Conservation (phyloP, 2,329 filamentous ascomycete genomes). For the Cladosporium phlei region DNA sequence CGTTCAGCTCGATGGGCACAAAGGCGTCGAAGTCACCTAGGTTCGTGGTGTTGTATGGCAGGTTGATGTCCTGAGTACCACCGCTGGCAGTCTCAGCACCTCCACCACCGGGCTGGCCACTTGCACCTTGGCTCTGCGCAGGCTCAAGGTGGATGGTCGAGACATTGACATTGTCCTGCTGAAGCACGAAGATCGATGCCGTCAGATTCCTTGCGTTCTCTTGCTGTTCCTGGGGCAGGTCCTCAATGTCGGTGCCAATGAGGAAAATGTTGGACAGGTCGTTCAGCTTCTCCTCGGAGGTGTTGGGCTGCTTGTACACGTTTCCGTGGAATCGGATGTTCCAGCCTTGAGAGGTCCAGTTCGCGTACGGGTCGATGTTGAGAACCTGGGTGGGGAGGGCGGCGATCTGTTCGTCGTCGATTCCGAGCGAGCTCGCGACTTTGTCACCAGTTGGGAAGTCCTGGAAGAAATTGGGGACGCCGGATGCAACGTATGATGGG, state of each 20-base stretch:
- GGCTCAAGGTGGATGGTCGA: constrained; percentile 57
- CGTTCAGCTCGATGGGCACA: constrained; percentile 57
- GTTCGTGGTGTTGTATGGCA: constrained; percentile 62
- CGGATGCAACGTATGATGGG: constrained; percentile 58
- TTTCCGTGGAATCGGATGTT: constrained; percentile 72
- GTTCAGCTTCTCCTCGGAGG: constrained; percentile 60
- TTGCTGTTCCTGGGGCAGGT: constrained; percentile 56
- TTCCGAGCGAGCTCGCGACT: constrained; percentile 58
- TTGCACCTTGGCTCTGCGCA: constrained; percentile 52
- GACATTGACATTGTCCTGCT: constrained; percentile 62
- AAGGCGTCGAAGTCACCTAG: constrained; percentile 73
- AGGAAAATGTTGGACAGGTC: constrained; percentile 67
- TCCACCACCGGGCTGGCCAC: constrained; percentile 45
- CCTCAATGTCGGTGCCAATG: constrained; percentile 57
- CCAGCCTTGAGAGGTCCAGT: constrained; percentile 75
- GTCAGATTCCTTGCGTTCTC: constrained; percentile 70
- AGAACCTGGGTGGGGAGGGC: constrained; percentile 65
- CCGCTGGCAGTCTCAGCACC: constrained; percentile 51
- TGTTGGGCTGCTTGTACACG: constrained; percentile 73
- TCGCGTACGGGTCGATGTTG: constrained; percentile 64
- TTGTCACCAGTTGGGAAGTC: constrained; percentile 55
- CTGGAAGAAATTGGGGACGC: constrained; percentile 63
- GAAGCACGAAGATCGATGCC: constrained; percentile 67
- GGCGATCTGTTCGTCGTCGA: constrained; percentile 54
- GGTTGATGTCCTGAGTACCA: constrained; percentile 57